These are phyloP conservation scores for Talaromyces adpressus DNA, from an alignment of 495 filamentous ascomycete genomes.

Conservation along the genomic window DNA sequence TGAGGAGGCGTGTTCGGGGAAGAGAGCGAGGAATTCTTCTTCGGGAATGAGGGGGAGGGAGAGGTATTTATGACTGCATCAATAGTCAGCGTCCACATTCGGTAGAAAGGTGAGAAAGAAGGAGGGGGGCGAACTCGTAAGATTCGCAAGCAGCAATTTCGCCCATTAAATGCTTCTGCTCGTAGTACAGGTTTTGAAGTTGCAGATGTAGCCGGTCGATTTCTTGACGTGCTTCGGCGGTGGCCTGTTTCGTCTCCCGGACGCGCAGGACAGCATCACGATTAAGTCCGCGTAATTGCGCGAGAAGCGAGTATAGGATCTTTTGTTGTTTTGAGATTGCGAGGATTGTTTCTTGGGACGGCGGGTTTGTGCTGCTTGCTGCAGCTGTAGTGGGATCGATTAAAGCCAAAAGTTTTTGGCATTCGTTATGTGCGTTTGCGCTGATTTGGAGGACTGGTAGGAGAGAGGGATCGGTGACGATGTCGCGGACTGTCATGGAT, in stretches of 20 bases:
- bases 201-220: conserved; percentile 88
- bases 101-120: background rate
- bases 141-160: conserved; percentile 88
- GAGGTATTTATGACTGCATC: conserved; percentile 84
- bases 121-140: conserved; percentile 62
- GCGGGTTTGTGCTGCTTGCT: conserved; percentile 21
- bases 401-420: conserved; percentile 60
- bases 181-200: conserved; percentile 94
- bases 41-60: conserved; percentile 76
- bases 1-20: conserved; percentile 63
- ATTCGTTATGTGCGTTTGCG: conserved; percentile 62
- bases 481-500: conserved; percentile 46
- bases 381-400: conserved; percentile 37
- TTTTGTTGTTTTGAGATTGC: conserved; percentile 74
- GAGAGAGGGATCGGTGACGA: conserved; percentile 65
- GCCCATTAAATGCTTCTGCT: conserved; percentile 80
- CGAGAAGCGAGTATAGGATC: conserved; percentile 67
- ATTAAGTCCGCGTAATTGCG: conserved; percentile 75
- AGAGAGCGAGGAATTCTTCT: conserved; percentile 72
- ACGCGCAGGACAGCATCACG: conserved; percentile 73
- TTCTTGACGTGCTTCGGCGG: conserved; percentile 80
- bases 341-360: conserved; percentile 43
- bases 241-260: conserved; percentile 78
- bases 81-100: no score
- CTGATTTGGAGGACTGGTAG: conserved; percentile 64